Conservation (phyloP, 768 basidiomycete species). For the Phaffia australis region DNA sequence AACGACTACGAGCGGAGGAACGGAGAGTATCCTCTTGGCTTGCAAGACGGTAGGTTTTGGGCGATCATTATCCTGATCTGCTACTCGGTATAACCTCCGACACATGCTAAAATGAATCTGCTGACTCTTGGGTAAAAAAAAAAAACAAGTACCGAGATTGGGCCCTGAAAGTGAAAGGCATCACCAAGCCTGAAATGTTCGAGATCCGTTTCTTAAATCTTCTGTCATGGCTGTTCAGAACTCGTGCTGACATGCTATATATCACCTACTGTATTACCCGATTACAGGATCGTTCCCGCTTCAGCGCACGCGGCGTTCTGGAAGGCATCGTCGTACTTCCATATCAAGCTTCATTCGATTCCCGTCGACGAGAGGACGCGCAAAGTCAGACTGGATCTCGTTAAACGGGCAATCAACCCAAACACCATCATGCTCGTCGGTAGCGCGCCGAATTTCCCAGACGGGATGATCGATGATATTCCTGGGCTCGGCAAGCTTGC, state of each 20-base stretch:
- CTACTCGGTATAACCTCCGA: not conserved
- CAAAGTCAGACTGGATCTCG: conserved; percentile 61
- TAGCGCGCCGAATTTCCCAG: conserved; percentile 39
- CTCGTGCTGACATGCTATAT: conserved; percentile 2
- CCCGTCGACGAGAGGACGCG: conserved; percentile 69
- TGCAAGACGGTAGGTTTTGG: too few species aligned
- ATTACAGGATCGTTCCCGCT: conserved; percentile 59
- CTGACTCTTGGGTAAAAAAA: conserved; percentile 60
- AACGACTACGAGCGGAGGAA: conserved; percentile 87
- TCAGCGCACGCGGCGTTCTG: conserved; percentile 91
- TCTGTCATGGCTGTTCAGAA: not conserved
- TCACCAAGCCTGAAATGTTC: conserved; percentile 85
- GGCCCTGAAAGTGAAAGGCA: conserved; percentile 56
- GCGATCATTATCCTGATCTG: conserved; percentile 32
- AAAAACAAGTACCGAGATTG: conserved; percentile 47
- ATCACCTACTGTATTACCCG: not conserved
- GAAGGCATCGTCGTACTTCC: conserved; percentile 79
- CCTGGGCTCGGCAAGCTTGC: conserved; percentile 65
- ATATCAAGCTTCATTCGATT: conserved; percentile 77
- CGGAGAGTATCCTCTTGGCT: conserved; percentile 67
- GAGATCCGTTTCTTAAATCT: conserved; percentile 30
- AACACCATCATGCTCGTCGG: conserved; percentile 35
- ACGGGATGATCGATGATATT: conserved; percentile 77
- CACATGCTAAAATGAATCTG: not conserved
- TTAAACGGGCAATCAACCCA: conserved; percentile 70